Evolutionary conservation across 1,139 yeast genomes (phyloP), one percentile per base, ranked within the genome.

Genomic region (Pichia sp.): DNA sequence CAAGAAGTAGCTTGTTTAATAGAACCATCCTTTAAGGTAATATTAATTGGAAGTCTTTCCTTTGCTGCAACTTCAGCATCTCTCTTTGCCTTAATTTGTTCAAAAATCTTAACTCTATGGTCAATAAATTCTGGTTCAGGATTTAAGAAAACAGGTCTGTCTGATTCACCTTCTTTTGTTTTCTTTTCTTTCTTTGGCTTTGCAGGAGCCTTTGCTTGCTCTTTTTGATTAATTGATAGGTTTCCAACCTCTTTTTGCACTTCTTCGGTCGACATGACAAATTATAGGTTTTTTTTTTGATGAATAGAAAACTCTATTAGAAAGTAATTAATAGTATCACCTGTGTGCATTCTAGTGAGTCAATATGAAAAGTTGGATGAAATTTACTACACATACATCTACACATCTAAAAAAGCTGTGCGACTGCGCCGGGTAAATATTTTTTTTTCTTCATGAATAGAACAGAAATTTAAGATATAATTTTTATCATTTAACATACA

Each of bases 21-120:
- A 44, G 85, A 70, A 44, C 97, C 97, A 61, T 90, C 97, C 65
- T 86, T 87, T 67, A 92, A 75, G 43, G 95, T 86, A 66, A 92
- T 77, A 58, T 78, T 77, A 66, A 94, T 83, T 40, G 87, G 77
- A 35, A 64, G 58, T 54, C 78, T 71, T 56, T 71, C 80, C 70
- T 78, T 77, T 30, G 76, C 66, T 44, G 89, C 86, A 49, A 84
- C 70, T 55, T 78, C 81, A 6, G 78, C 92, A 60, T 88, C 90
- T 64, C 84, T 81, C 68, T 83, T 78, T 53, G 81, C 81, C 72
- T 86, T 86, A 59, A 92, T 76, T 65, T 84, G 77, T 48, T 89
- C 95, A 63, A 90, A 94, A 57, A 90, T 67, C 60, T 76, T 72
- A 62, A 85, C 73, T 71, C 98, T 85, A 55, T 83, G 80, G 37